Evolutionary conservation across 768 basidiomycete species (phyloP).

Genomic region (Pholiota microspora): DNA sequence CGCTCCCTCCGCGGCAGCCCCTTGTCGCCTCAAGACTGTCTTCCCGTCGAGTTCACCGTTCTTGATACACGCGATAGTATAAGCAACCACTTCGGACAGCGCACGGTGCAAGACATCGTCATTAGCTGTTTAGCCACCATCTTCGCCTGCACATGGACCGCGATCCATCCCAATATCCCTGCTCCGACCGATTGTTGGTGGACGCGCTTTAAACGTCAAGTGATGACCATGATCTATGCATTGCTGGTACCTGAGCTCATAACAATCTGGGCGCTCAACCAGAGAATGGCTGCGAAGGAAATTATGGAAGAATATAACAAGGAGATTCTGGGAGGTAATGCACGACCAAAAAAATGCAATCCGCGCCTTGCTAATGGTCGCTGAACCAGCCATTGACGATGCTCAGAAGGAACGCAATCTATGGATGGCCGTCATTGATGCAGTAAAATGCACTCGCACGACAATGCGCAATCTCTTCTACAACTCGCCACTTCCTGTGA

Average conservation of each 20-base stretch:
- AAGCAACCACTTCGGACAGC: background rate
- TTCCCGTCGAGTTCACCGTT: no score
- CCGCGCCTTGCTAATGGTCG: background rate
- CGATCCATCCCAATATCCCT: conserved; percentile 14
- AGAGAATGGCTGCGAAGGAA: conserved; percentile 12
- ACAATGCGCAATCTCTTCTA: no score
- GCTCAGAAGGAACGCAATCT: no score
- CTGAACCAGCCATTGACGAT: background rate
- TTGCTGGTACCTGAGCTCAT: conserved; percentile 20
- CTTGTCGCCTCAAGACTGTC: background rate
- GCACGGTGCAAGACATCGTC: background rate
- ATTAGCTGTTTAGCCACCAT: conserved; percentile 9
- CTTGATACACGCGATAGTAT: background rate
- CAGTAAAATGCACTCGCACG: no score
- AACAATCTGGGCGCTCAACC: conserved; percentile 18
- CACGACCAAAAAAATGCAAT: background rate
- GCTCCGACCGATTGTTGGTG: background rate
- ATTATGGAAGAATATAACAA: conserved; percentile 12
- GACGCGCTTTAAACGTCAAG: background rate
- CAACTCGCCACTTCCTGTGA: background rate
- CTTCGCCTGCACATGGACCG: conserved; percentile 9
- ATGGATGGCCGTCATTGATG: no score
- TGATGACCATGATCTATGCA: conserved; percentile 5
- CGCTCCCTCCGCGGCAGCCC: background rate
- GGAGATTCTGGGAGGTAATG: background rate